These are phyloP conservation scores for Eucommia ulmoides DNA, from an alignment of 257 asterid genomes.

Conservation along the genomic window DNA sequence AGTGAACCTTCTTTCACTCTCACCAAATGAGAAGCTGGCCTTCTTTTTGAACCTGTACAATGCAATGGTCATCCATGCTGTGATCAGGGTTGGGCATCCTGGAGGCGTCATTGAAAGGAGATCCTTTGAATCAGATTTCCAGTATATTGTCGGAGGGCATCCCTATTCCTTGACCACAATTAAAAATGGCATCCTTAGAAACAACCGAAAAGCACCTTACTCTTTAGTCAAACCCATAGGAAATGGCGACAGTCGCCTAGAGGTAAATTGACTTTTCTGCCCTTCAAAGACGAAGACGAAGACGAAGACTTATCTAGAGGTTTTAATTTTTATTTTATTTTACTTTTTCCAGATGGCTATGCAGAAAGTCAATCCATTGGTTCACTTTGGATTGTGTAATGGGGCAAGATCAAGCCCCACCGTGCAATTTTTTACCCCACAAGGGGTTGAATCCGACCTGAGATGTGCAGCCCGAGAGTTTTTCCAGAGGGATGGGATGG, in stretches of 20 bases:
- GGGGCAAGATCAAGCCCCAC: slow-evolving; percentile 83
- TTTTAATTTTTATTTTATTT: background rate
- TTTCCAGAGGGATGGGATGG: slow-evolving; percentile 63
- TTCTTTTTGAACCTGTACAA: slow-evolving; percentile 86
- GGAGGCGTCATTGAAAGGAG: slow-evolving; percentile 80
- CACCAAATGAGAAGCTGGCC: slow-evolving; percentile 58
- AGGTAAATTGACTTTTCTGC: slow-evolving; percentile 32
- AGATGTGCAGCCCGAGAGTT: slow-evolving; percentile 63
- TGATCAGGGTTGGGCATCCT: slow-evolving; percentile 69
- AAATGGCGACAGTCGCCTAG: slow-evolving; percentile 58
- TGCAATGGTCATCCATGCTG: slow-evolving; percentile 87
- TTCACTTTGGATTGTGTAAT: slow-evolving; percentile 78
- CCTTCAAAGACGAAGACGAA: background rate
- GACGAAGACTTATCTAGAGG: background rate
- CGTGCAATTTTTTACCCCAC: slow-evolving; percentile 49
- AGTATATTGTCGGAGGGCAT: slow-evolving; percentile 70
- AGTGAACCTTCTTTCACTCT: slow-evolving; percentile 37
- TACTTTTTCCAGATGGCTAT: slow-evolving; percentile 43
- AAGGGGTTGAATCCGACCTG: slow-evolving; percentile 54
- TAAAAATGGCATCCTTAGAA: slow-evolving; percentile 69
- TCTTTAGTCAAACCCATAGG: slow-evolving; percentile 59
- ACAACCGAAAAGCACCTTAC: slow-evolving; percentile 75
- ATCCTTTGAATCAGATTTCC: slow-evolving; percentile 63
- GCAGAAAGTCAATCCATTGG: slow-evolving; percentile 42
- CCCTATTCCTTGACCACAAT: slow-evolving; percentile 60